A percentile compares a stretch with the other conserved stretches of the same genome.
These are phyloP conservation scores for Aspergillus spinulosporus DNA, from an alignment of 2,329 filamentous ascomycete species.

Conservation along the genomic window DNA sequence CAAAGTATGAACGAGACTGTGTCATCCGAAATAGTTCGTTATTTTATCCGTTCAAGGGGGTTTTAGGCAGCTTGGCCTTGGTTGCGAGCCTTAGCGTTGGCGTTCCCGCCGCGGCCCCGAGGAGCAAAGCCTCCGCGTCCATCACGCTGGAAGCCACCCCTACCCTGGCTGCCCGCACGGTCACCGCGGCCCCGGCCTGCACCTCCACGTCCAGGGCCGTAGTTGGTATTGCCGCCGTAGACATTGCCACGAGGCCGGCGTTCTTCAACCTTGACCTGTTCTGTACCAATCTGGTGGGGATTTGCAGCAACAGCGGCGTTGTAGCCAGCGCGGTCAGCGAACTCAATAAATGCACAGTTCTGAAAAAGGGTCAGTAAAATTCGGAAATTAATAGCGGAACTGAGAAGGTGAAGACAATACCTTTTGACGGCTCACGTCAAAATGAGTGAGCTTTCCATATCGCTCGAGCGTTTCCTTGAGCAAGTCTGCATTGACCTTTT, in stretches of 20 bases:
- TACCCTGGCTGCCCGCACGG: slow-evolving; percentile 61
- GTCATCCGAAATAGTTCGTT: slow-evolving; percentile 13
- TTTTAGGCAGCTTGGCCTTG: slow-evolving; percentile 47
- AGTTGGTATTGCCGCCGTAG: slow-evolving; percentile 67
- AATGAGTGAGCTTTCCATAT: slow-evolving; percentile 65
- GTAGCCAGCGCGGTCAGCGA: slow-evolving; percentile 76
- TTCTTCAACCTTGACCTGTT: slow-evolving; percentile 84
- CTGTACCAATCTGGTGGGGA: slow-evolving; percentile 79
- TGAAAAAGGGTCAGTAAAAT: slow-evolving; percentile 39
- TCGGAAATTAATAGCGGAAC: slow-evolving; percentile 66
- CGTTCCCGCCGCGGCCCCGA: slow-evolving; percentile 64
- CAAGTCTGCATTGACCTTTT: slow-evolving; percentile 75
- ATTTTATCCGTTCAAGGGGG: slow-evolving; percentile 4
- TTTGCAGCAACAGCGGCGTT: slow-evolving; percentile 79
- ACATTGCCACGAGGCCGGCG: slow-evolving; percentile 74
- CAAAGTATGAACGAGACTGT: slow-evolving; percentile 10
- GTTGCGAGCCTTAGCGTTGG: slow-evolving; percentile 47
- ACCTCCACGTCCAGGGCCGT: slow-evolving; percentile 61
- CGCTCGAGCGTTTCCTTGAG: slow-evolving; percentile 69
- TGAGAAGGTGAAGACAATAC: slow-evolving; percentile 70
- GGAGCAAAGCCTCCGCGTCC: slow-evolving; percentile 66
- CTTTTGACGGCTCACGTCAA: slow-evolving; percentile 70
- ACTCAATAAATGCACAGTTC: slow-evolving; percentile 98
- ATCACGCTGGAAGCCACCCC: slow-evolving; percentile 68
- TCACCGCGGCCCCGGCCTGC: slow-evolving; percentile 68